Evolutionary conservation across 345 rosid species (phyloP), one percentile per base, ranked within the genome.

Genomic region (Dovyalis caffra): DNA sequence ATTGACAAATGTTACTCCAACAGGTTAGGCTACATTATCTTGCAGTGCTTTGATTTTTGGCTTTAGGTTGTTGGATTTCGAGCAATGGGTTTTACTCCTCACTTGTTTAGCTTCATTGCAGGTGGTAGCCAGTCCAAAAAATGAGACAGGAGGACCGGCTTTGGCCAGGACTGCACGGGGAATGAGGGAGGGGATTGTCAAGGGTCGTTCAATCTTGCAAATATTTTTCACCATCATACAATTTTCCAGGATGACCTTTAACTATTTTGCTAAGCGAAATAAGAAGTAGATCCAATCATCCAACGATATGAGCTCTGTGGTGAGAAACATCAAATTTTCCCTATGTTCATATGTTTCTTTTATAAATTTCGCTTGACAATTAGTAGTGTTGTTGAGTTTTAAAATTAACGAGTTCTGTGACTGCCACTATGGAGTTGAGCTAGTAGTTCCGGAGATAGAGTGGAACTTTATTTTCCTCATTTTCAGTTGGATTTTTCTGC

Each of bases 41-140:
- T 28, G 9, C 16, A 21, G 8, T 61, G 32, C 64, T 64, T 8
- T 49, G 25, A 35, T 66, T 68, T 69, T 40, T 63, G 18, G 26
- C 38, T 58, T n/a, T 45, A 15, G 28, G 4, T 33, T 26, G 51
- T 66, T 53, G 64, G 69, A 71, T 74, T 63, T 63, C 31, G 58
- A 65, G 38, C 66, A 66, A 70, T 77, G 77, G 74, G 65, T 74
- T 88, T 86, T 85, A 86, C 87, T 75, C 77, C 61, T 88, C 71
- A 91, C 89, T 86, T 88, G 80, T 71, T 87, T 91, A 92, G 95
- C 87, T 84, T 80, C 87, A 32, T 69, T 90, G 87, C 97, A 92
- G 97, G 88, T 65, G 83, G 79, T 81, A 76, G 43, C 76, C 40
- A 81, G 37, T 57, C 89, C 21, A 72, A 81, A 67, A 81, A 84